Conservation (phyloP, 192 early-diverging fungal genomes). For the Phycomyces nitens region DNA sequence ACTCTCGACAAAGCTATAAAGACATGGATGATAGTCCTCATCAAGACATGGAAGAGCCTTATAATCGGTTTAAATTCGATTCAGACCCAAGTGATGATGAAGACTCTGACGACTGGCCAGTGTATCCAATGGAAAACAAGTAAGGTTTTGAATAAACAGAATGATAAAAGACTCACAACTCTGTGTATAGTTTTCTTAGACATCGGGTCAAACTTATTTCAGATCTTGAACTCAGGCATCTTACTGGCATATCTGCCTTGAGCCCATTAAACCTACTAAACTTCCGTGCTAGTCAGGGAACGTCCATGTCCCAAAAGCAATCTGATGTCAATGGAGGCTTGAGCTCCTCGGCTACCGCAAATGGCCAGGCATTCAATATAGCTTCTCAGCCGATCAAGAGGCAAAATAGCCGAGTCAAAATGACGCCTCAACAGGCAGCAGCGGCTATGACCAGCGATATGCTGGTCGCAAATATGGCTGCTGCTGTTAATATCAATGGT, state of each 20-base stretch:
- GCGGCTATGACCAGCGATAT: slow-evolving; percentile 31
- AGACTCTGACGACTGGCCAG: slow-evolving; percentile 35
- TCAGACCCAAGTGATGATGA: slow-evolving; percentile 43
- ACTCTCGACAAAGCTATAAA: too few species aligned
- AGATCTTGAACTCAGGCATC: slow-evolving; percentile 44
- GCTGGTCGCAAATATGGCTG: slow-evolving; percentile 31
- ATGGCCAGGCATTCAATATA: background rate
- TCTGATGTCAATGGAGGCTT: background rate
- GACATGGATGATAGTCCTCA: background rate
- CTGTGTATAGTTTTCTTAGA: slow-evolving; percentile 29
- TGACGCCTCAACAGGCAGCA: slow-evolving; percentile 35
- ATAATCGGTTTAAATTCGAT: slow-evolving; percentile 40
- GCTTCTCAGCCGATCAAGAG: slow-evolving; percentile 19
- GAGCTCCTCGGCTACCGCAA: background rate
- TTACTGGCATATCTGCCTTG: slow-evolving; percentile 37
- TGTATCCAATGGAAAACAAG: slow-evolving; percentile 43
- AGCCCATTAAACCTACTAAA: slow-evolving; percentile 19
- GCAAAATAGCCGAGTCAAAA: slow-evolving; percentile 18
- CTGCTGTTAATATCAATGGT: slow-evolving; percentile 7
- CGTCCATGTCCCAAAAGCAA: background rate
- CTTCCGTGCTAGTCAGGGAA: slow-evolving; percentile 2
- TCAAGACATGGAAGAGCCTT: slow-evolving; percentile 21
- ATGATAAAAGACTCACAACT: background rate
- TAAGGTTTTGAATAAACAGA: slow-evolving; percentile 15
- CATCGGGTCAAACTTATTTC: slow-evolving; percentile 41